Evolutionary conservation across 345 rosid genomes (phyloP).

Genomic region (Bretschneidera sinensis): DNA sequence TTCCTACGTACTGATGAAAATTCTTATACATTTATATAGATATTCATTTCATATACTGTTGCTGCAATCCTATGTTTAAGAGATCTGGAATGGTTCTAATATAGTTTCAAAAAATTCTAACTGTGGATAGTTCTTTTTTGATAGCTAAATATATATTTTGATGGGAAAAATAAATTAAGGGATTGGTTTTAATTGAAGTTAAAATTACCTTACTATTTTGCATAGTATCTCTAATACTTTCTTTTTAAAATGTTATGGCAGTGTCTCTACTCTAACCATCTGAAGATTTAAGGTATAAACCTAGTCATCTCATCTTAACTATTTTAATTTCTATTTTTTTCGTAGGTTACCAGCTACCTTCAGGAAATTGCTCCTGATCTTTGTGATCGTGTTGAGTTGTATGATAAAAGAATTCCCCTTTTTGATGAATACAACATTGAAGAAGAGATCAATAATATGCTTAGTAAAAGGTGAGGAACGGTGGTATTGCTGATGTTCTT

Average conservation of each 20-base stretch:
- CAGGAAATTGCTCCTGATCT: conserved; percentile 98
- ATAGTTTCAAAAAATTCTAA: too few relatives aligned
- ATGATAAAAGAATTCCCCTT: conserved; percentile 68
- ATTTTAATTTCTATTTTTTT: conserved; percentile 7
- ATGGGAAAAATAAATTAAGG: too few relatives aligned
- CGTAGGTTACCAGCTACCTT: conserved; percentile 89
- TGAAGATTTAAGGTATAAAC: neutral
- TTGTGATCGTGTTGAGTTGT: conserved; percentile 78
- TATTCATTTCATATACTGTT: too few relatives aligned
- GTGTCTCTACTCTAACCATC: neutral
- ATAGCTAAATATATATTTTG: too few relatives aligned
- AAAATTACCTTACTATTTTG: too few relatives aligned
- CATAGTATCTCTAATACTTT: neutral
- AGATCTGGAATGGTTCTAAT: too few relatives aligned
- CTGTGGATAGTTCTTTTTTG: too few relatives aligned
- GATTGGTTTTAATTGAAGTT: too few relatives aligned
- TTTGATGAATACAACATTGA: conserved; percentile 84
- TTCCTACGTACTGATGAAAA: too few relatives aligned
- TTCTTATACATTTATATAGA: too few relatives aligned
- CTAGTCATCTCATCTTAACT: neutral
- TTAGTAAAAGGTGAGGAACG: conserved; percentile 74
- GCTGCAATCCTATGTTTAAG: too few relatives aligned
- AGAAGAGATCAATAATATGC: conserved; percentile 79
- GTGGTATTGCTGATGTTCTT: conserved; percentile 5
- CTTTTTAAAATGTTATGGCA: neutral